phyloP scores from a whole-genome alignment of 164 flowering plant genomes.

The Aristolochia fimbriata region DNA sequence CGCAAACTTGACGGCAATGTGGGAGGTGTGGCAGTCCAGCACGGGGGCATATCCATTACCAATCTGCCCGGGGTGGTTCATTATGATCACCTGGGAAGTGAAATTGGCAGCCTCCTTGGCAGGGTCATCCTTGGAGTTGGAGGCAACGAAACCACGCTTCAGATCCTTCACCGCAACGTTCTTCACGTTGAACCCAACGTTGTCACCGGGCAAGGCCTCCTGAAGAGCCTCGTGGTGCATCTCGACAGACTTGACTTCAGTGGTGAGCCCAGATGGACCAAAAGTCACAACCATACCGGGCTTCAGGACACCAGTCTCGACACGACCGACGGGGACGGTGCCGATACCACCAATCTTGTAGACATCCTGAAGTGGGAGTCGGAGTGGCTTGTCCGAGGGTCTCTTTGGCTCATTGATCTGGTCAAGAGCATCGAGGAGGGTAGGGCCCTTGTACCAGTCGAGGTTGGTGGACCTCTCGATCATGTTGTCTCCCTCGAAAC shows the following conservation, averaged over 20 bases:
- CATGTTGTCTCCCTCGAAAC: conserved; percentile 10
- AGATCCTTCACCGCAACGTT: conserved; percentile 10
- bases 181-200: conserved; percentile 8
- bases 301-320: conserved; percentile 10
- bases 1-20: conserved; percentile 20
- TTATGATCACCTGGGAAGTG: conserved; percentile 20
- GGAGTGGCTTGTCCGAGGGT: conserved; percentile 12
- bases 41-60: conserved; percentile 17
- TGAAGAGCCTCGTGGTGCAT: conserved; percentile 15
- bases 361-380: conserved; percentile 9
- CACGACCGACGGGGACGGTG: conserved; percentile 14
- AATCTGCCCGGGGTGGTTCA: conserved; percentile 23
- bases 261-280: conserved; percentile 15
- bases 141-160: conserved; percentile 15
- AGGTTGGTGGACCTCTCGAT: conserved; percentile 11
- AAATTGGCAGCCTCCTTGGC: conserved; percentile 18
- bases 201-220: conserved; percentile 8
- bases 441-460: conserved; percentile 15
- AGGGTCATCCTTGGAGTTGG: conserved; percentile 15
- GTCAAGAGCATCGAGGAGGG: conserved; percentile 11
- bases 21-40: conserved; percentile 18
- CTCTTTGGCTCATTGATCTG: conserved; percentile 7
- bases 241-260: conserved; percentile 17
- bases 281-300: conserved; percentile 8
- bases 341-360: conserved; percentile 15